Evolutionary conservation across 192 early-diverging fungal genomes (phyloP).

Genomic region (Coemansia sp.): DNA sequence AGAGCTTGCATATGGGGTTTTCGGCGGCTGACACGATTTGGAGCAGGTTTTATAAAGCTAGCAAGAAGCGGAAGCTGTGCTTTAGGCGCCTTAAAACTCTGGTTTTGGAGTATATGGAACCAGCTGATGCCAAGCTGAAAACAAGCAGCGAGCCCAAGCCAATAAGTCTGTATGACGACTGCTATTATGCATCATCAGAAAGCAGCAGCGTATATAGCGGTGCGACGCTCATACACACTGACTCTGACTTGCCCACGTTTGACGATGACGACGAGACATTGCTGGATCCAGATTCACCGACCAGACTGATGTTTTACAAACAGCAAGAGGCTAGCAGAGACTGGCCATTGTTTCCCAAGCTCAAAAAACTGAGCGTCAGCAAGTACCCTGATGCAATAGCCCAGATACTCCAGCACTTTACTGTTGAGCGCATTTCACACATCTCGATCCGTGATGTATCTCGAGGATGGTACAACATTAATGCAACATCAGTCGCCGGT

Average conservation of each 20-base stretch:
- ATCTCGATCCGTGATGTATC: conserved; percentile 34
- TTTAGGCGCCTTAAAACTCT: conserved; percentile 27
- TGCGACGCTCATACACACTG: background rate
- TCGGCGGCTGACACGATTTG: conserved; percentile 38
- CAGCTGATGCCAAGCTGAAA: conserved; percentile 2
- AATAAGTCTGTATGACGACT: conserved; percentile 18
- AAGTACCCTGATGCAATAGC: conserved; percentile 30
- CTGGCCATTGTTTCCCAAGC: conserved; percentile 20
- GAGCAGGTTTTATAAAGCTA: conserved; percentile 32
- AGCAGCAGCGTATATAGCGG: conserved; percentile 6
- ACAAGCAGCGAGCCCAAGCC: background rate
- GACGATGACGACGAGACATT: conserved; percentile 14
- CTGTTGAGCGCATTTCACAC: conserved; percentile 22
- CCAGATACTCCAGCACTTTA: conserved; percentile 28
- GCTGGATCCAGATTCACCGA: conserved; percentile 10
- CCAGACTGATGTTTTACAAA: conserved; percentile 8
- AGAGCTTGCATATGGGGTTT: conserved; percentile 29
- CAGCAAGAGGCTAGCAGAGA: background rate
- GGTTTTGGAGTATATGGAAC: conserved; percentile 29
- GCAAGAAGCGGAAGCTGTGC: conserved; percentile 6
- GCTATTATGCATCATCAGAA: conserved; percentile 12
- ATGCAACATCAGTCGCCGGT: background rate
- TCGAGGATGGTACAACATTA: conserved; percentile 11
- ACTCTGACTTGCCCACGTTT: background rate
- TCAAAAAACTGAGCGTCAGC: conserved; percentile 23